Evolutionary conservation across 2,329 filamentous ascomycete genomes (phyloP), one percentile per base, ranked within the genome.

Genomic region (Fusarium paranaense): DNA sequence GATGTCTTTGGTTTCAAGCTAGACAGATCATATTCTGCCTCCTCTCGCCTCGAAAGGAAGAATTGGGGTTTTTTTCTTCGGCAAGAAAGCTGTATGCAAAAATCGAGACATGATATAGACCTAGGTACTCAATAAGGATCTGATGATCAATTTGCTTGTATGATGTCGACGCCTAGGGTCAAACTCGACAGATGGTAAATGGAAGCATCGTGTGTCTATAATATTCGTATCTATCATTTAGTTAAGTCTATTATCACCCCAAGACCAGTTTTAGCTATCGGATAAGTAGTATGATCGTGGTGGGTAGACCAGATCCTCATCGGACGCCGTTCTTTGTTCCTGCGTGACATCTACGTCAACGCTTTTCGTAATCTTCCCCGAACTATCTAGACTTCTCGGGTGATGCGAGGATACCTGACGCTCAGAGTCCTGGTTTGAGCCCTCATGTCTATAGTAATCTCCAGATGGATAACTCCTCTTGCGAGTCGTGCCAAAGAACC

Each of bases 281-380:
- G 45, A 50, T n/a, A 58, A 16, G 22, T 58, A 58, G 56, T 58
- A 58, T 25, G 33, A 58, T 27, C 56, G 60, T 45, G 62, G 62
- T 13, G 64, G 58, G 27, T 63, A 67, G 5, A 67, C 59, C 25
- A 67, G 65, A 14, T 67, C 65, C 47, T 67, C 65, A 8, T 67
- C 65, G 16, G 65, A 67, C 14, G 65, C 61, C 5, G 52, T 40
- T 54, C 52, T 50, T 16, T 63, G 58, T 14, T 60, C 52, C 11
- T 52, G 50, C 18, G 25, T 20, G 18, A 67, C 52, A 33, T 67
- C 33, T 32, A 67, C 65, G 8, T 62, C 33, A 7, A 64, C 33
- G 13, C 50, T 59, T 54, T 63, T 67, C n/a, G 62, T 40, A 22
- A 67, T 67, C 38, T 52, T 64, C 6, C 65, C 52, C 14, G 65